Conservation (phyloP, 2,329 filamentous ascomycete species). For the Tolypocladium guangdongense region DNA sequence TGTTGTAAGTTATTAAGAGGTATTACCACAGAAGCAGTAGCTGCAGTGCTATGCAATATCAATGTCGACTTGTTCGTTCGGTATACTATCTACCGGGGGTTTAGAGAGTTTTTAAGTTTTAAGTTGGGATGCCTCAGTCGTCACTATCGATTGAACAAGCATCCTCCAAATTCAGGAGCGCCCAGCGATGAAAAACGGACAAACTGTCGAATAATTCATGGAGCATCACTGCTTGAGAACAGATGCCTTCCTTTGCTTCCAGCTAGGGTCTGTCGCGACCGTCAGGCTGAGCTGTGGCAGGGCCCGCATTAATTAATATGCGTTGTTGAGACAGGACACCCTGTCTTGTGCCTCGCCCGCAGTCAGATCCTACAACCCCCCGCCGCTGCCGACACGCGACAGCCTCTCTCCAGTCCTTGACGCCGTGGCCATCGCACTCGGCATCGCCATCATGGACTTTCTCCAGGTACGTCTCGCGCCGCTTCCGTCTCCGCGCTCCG, state of each 20-base stretch:
- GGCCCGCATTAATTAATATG: background rate
- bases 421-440: background rate
- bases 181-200: background rate
- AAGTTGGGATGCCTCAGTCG: background rate
- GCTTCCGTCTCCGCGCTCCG: background rate
- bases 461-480: conserved; percentile 26
- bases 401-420: background rate
- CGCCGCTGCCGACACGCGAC: background rate
- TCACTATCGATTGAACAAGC: background rate
- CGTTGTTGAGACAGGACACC: conserved; percentile 3
- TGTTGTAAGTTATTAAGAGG: background rate
- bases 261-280: background rate
- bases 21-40: background rate
- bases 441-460: conserved; percentile 30
- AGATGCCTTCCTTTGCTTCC: too few species aligned
- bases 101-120: background rate
- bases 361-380: background rate
- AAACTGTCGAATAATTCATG: background rate
- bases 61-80: background rate
- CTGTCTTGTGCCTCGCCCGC: background rate
- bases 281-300: background rate
- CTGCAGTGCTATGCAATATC: background rate
- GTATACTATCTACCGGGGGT: background rate
- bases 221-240: background rate
- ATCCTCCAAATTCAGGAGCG: background rate